A percentile compares a stretch with the other conserved stretches of the same genome.
Conservation (phyloP, 352 stramenopile species). For the Phytophthora pseudosyringae region DNA sequence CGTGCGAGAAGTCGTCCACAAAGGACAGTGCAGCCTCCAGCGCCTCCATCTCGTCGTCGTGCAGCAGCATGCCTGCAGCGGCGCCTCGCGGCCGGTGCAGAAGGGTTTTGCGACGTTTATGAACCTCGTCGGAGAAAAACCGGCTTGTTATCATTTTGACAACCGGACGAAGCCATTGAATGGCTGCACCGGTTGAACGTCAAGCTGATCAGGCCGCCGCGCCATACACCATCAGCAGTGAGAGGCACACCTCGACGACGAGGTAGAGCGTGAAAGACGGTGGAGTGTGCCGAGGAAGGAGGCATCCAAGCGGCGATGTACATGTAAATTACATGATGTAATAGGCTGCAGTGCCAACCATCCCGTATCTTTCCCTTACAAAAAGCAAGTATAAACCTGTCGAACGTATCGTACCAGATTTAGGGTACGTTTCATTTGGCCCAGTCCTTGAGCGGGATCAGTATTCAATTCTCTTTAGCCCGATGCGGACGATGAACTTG, state of each 20-base stretch:
- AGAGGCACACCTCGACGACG: neutral
- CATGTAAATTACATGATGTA: neutral
- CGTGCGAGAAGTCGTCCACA: slow-evolving; percentile 36
- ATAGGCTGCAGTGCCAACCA: neutral
- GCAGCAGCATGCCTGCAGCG: slow-evolving; percentile 28
- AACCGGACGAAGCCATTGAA: slow-evolving; percentile 16
- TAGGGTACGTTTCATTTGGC: neutral
- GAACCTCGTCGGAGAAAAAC: slow-evolving; percentile 5
- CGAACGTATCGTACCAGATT: neutral
- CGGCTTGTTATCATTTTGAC: slow-evolving; percentile 29
- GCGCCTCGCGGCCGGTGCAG: neutral
- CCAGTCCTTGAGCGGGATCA: slow-evolving; percentile 2
- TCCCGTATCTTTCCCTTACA: slow-evolving; percentile 9
- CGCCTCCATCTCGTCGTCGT: slow-evolving; percentile 45
- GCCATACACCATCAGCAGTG: slow-evolving; percentile 3
- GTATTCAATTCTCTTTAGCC: slow-evolving; percentile 17
- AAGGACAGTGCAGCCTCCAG: slow-evolving; percentile 49
- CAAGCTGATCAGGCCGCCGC: slow-evolving; percentile 15
- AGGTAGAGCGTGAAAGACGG: neutral
- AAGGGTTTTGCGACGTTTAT: slow-evolving; percentile 15
- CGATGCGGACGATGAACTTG: slow-evolving; percentile 1
- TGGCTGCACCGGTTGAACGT: slow-evolving; percentile 23
- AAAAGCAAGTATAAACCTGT: slow-evolving; percentile 9
- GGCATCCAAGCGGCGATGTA: neutral
- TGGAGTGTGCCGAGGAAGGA: neutral